Base-by-base conservation (phyloP, 768 basidiomycete genomes). In the Collybia nuda region DNA sequence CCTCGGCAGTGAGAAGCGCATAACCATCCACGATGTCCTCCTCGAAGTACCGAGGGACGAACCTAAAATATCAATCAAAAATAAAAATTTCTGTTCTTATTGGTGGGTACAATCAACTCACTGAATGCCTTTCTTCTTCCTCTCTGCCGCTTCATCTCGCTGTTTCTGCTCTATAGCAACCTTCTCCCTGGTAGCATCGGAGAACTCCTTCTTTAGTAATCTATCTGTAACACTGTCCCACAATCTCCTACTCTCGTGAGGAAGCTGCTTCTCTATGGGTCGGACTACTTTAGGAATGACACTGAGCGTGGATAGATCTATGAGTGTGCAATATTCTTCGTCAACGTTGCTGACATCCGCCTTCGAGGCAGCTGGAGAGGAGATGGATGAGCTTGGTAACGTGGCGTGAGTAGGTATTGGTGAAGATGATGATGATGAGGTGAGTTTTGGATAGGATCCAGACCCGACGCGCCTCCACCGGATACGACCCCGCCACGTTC, bases 181-280 rank as follows among this genome's bases (percentile, higher is more conserved):
- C 77, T 99, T 99, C 73, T 88, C 82, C 74, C 79, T 89, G 50
- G 93, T 98, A 46, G 97, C 97, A 37, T 95, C 92, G 19, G 81
- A 78, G 69, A 81, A 99, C 62, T 95, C 90, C 79, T 97, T 98
- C 62, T 72, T 79, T 39, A 90, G 43, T 50, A 98, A 68, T 51
- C 79, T 74, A 40, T 70, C 76, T 44, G 95, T 96, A 18, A 98
- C 90, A 47, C 65, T 78, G 50, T 88, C 84, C 97, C 97, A 98
- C 47, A 98, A 66, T 72, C 81, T 83, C 51, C 93, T 74, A 54
- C 93, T 95, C 74, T 98, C 97, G 48, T 78, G 71, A 6, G 82
- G 78, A 14, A 84, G 76, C 65, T 98, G 97, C 64, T 80, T 80
- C 57, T 84, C 81, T 45, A 98, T 58, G 6, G 93, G 87, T 11